Conservation (phyloP, 148 eudicot species). For the Limonium bicolor region DNA sequence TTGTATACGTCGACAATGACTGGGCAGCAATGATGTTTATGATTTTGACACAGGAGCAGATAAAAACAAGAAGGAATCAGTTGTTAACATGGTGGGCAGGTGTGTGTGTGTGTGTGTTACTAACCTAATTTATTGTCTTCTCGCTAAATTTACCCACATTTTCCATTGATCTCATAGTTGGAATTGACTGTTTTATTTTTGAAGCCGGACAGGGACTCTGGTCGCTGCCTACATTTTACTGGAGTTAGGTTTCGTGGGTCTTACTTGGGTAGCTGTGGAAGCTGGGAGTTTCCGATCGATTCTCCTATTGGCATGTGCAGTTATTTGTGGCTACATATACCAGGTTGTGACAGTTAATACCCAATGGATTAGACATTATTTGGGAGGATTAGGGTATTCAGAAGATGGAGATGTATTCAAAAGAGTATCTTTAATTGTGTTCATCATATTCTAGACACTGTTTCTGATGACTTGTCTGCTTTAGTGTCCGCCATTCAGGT, state of each 20-base stretch:
- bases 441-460: background rate
- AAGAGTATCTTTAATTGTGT: background rate
- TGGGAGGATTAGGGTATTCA: too few species aligned
- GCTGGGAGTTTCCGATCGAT: constrained; percentile 53
- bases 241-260: constrained; percentile 53
- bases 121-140: background rate
- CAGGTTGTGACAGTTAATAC: constrained; percentile 26
- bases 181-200: constrained; percentile 11
- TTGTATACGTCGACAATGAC: constrained; percentile 12
- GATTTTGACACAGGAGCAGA: constrained; percentile 99
- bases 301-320: constrained; percentile 50
- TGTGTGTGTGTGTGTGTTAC: too few species aligned
- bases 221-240: constrained; percentile 53
- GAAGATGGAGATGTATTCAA: too few species aligned
- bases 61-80: constrained; percentile 85
- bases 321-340: constrained; percentile 68
- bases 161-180: background rate
- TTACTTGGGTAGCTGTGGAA: constrained; percentile 41
- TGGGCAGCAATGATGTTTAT: constrained; percentile 97
- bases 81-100: constrained; percentile 85
- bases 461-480: too few species aligned
- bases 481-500: constrained; percentile 93
- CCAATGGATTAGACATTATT: background rate
- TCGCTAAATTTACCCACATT: background rate
- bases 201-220: constrained; percentile 77